Base-by-base conservation (phyloP, 1,284 basidiomycete genomes). In the Melanopsichium pennsylvanicum region DNA sequence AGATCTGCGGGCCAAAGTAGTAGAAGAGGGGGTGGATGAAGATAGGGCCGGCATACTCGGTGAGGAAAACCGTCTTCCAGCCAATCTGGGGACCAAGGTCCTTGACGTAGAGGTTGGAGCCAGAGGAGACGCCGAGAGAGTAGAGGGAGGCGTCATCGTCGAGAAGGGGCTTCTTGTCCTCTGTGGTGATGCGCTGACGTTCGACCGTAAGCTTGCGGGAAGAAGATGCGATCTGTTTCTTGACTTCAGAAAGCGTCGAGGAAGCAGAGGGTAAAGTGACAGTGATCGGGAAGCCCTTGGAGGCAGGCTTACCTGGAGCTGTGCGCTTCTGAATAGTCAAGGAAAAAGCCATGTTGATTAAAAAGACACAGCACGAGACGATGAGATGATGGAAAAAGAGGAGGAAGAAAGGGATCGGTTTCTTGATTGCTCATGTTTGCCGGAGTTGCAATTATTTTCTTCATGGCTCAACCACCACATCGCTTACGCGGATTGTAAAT, bases 11-110 rank as follows among this genome's bases (percentile, higher is more conserved):
- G 1, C 88, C 88, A 67, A 89, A 86, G 76, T 88, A 84, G 82
- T 93, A 95, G 54, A 96, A 84, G 26, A 94, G 81, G 0, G 95
- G 92, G 81, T 97, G 94, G 74, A 98, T 90, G 75, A 97, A 66
- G 48, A 98, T 85, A 0, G 95, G 95, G 3, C 96, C 96, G 45
- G 84, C 72, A 33, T 78, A 78, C 41, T 81, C 79, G 37, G 74
- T 75, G 16, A 81, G 56, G 70, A 81, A 81, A 35, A 81, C 79
- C 25, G 79, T 80, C 37, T 63, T 60, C 79, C 79, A 81, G 32
- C 58, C 72, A 19, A 81, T 67, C 51, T 81, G 79, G 2, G 78
- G 76, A 8, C 79, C 79, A 3, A 81, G 60, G 38, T 81, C 79
- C 43, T 81, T 81, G 42, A 81, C 69, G 26, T 74, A 71, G 36